These are phyloP conservation scores for Peronosclerospora sorghi DNA, from an alignment of 352 stramenopile species.

Conservation along the genomic window DNA sequence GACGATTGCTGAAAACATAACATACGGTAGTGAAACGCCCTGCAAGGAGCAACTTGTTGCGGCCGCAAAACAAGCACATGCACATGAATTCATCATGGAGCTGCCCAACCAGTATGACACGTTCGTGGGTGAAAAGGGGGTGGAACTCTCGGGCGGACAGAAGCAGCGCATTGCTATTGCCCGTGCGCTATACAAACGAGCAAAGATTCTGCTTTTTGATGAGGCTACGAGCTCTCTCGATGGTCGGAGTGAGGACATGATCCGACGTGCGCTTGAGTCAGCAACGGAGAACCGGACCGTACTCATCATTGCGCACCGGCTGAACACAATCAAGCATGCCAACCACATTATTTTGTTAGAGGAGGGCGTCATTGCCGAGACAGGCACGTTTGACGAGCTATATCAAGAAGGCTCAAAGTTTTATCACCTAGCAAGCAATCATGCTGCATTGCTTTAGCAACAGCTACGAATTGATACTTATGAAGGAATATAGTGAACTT, in stretches of 20 bases:
- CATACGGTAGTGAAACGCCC: constrained; percentile 47
- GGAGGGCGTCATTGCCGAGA: constrained; percentile 67
- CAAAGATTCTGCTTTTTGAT: constrained; percentile 75
- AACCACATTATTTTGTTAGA: constrained; percentile 79
- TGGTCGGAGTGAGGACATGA: constrained; percentile 68
- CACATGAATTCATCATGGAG: constrained; percentile 67
- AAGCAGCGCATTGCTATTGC: constrained; percentile 91
- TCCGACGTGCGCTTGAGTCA: constrained; percentile 51
- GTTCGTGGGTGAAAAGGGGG: constrained; percentile 92
- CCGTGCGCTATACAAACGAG: constrained; percentile 69
- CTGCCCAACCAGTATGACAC: constrained; percentile 93
- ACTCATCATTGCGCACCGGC: constrained; percentile 77
- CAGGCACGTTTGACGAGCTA: constrained; percentile 63
- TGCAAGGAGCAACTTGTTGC: constrained; percentile 46
- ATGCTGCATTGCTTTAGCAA: constrained; percentile 42
- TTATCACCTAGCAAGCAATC: constrained; percentile 54
- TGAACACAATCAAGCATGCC: constrained; percentile 80
- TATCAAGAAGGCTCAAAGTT: constrained; percentile 74
- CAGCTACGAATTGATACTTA: constrained; percentile 10
- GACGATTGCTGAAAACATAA: constrained; percentile 81
- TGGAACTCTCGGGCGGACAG: constrained; percentile 94
- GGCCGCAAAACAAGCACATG: constrained; percentile 60
- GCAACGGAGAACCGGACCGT: constrained; percentile 60
- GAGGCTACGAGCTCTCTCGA: constrained; percentile 81
- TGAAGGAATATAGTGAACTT: constrained; percentile 16